Evolutionary conservation across 305 asterid genomes (phyloP).

Genomic region (Ruellia speciosa): DNA sequence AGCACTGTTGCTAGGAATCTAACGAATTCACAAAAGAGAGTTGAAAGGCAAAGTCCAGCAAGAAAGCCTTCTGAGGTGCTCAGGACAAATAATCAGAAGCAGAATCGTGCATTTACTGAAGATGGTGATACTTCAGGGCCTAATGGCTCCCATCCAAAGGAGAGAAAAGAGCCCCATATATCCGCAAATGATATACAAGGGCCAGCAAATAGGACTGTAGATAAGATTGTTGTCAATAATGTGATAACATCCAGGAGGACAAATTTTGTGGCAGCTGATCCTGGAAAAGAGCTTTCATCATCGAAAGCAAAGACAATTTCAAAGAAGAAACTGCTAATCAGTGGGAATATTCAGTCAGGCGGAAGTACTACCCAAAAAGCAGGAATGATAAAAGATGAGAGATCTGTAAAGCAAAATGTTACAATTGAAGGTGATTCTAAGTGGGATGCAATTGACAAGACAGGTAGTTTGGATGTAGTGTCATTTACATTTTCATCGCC

Average conservation of each 20-base stretch:
- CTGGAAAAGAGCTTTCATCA: constrained; percentile 51
- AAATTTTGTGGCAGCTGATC: constrained; percentile 40
- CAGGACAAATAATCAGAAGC: constrained; percentile 80
- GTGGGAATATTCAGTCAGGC: constrained; percentile 30
- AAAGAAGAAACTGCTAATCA: constrained; percentile 36
- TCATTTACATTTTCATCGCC: constrained; percentile 97
- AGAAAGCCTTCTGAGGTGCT: constrained; percentile 60
- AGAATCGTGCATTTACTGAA: constrained; percentile 47
- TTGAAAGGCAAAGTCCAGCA: constrained; percentile 39
- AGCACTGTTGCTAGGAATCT: constrained; percentile 30
- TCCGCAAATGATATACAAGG: constrained; percentile 37
- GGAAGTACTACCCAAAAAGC: constrained; percentile 30
- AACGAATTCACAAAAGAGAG: constrained; percentile 38
- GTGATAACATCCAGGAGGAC: constrained; percentile 48
- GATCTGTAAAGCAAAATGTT: constrained; percentile 47
- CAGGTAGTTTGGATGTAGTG: constrained; percentile 64
- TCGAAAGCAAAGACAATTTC: constrained; percentile 37
- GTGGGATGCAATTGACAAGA: constrained; percentile 59
- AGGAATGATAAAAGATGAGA: constrained; percentile 33
- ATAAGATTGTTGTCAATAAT: constrained; percentile 50
- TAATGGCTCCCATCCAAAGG: constrained; percentile 37
- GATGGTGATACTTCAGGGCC: constrained; percentile 35
- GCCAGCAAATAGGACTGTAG: constrained; percentile 41
- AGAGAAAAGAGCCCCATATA: constrained; percentile 37
- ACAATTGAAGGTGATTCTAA: constrained; percentile 43